These are phyloP conservation scores for Alternaria longipes DNA, from an alignment of 2,329 filamentous ascomycete species.

Conservation along the genomic window DNA sequence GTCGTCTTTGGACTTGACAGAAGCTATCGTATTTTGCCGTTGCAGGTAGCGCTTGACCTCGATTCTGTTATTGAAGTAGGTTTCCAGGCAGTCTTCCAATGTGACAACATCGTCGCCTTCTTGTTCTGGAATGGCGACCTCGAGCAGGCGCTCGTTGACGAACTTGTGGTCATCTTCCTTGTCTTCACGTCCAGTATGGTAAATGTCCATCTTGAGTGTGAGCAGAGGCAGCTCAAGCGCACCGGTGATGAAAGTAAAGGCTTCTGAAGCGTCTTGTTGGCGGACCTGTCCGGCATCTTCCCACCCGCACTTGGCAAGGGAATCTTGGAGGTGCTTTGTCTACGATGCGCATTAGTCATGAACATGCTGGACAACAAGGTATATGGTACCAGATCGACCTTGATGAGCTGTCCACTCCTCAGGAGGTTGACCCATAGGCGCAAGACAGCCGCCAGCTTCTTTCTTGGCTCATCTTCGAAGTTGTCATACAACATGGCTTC, in stretches of 20 bases:
- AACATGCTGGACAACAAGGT: background rate
- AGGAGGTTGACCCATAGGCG: slow-evolving; percentile 94
- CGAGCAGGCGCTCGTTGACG: slow-evolving; percentile 87
- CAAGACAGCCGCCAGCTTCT: slow-evolving; percentile 78
- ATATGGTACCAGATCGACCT: slow-evolving; percentile 76
- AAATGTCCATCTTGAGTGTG: slow-evolving; percentile 92
- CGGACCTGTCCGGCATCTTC: slow-evolving; percentile 76
- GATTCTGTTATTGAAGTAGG: slow-evolving; percentile 93
- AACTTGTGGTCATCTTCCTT: slow-evolving; percentile 92
- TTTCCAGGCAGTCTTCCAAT: slow-evolving; percentile 89
- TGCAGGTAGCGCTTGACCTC: slow-evolving; percentile 83
- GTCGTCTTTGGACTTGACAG: slow-evolving; percentile 50
- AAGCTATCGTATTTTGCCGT: slow-evolving; percentile 66
- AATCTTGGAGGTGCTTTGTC: slow-evolving; percentile 84
- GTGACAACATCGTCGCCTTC: slow-evolving; percentile 74
- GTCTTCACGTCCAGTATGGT: slow-evolving; percentile 85
- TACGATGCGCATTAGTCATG: slow-evolving; percentile 47
- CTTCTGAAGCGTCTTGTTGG: slow-evolving; percentile 96
- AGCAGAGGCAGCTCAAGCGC: slow-evolving; percentile 86
- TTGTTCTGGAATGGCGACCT: slow-evolving; percentile 86
- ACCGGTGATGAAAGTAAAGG: slow-evolving; percentile 93
- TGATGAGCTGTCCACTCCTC: slow-evolving; percentile 83
- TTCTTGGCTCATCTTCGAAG: slow-evolving; percentile 75
- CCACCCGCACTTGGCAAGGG: slow-evolving; percentile 89
- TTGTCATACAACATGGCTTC: slow-evolving; percentile 89